phyloP scores from a whole-genome alignment of 2,329 filamentous ascomycete genomes.

The Myotisia sp. region DNA sequence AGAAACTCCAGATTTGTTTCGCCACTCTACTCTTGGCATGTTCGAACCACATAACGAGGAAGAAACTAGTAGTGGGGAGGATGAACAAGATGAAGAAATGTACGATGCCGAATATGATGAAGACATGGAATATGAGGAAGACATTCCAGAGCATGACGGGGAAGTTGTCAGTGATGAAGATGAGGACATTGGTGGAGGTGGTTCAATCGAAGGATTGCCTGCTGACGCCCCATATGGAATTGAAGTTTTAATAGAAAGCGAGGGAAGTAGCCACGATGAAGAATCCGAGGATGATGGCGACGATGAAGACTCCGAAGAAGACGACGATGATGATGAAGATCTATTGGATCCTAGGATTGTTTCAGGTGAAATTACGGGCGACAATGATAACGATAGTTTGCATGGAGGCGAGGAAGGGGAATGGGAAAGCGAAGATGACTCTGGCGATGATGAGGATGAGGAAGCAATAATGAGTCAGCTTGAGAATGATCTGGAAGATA shows the following conservation, averaged over 20 bases:
- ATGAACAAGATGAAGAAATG: conserved; percentile 72
- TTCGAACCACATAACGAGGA: conserved; percentile 71
- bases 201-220: conserved; percentile 49
- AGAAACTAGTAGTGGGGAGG: conserved; percentile 60
- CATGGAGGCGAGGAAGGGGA: conserved; percentile 35
- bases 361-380: conserved; percentile 41
- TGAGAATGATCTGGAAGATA: conserved; percentile 28
- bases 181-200: conserved; percentile 69
- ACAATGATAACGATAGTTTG: conserved; percentile 39
- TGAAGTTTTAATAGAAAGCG: conserved; percentile 75
- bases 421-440: conserved; percentile 37
- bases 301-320: conserved; percentile 43
- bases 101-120: conserved; percentile 80
- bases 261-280: conserved; percentile 46
- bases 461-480: conserved; percentile 33
- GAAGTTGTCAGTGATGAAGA: conserved; percentile 85
- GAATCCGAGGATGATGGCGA: conserved; percentile 48
- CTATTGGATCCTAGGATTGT: conserved; percentile 41
- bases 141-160: conserved; percentile 62
- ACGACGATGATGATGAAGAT: conserved; percentile 39
- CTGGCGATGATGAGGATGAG: conserved; percentile 30
- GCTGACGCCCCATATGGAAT: conserved; percentile 55
- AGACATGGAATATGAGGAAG: conserved; percentile 87
- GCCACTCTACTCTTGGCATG: conserved; percentile 90
- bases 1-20: conserved; percentile 92